Base-by-base conservation (phyloP, 176 grass and related monocot species). In the Eragrostis curvula region DNA sequence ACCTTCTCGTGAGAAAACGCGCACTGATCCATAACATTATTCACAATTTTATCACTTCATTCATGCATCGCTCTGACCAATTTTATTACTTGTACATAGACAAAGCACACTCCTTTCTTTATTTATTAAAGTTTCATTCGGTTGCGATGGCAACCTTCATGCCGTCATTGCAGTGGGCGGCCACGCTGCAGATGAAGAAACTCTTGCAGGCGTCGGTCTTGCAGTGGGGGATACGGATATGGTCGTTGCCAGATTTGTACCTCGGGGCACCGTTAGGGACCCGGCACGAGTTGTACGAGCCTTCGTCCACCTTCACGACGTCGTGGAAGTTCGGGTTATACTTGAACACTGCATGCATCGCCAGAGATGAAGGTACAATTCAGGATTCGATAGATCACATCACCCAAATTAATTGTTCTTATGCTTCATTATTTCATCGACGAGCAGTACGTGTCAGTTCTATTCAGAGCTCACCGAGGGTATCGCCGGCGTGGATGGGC, bases 401-500 rank as follows among this genome's bases (percentile, higher is more conserved):
- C 49, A 51, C 21, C 17, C 18, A 5, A 21, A 18, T 21, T 51
- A 51, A 44, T 9, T 3, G 9, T 5, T 44, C 42, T 8, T 44
- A 8, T 9, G 6, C 9, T 9, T 9, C 42, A 44, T 9, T 5
- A 9, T 55, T 55, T 21, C 52, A 8, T 55, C 18, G 21, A 18
- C 52, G 18, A 55, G 18, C 52, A 20, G 4, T 36, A 36, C 4
- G 32, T 9, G 20, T 8, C 1, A 56, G 2, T 18, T 55, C 1
- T 45, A 45, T 45, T 45, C 21, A 0, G 8, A 21, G 36, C 36
- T 86, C 9, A 92, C 83, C 24, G 20, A 92, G 73, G n/a, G 76
- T 61, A 12, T 92, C 90, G 52, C 90, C 79, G 12, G 68, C 56
- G 4, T 9, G 41, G 67, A 92, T 83, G 79, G 32, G 15, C 86